A percentile compares a stretch with the other conserved stretches of the same genome.
phyloP scores from a whole-genome alignment of 148 eudicot species.

The Gaultheria prostrata region DNA sequence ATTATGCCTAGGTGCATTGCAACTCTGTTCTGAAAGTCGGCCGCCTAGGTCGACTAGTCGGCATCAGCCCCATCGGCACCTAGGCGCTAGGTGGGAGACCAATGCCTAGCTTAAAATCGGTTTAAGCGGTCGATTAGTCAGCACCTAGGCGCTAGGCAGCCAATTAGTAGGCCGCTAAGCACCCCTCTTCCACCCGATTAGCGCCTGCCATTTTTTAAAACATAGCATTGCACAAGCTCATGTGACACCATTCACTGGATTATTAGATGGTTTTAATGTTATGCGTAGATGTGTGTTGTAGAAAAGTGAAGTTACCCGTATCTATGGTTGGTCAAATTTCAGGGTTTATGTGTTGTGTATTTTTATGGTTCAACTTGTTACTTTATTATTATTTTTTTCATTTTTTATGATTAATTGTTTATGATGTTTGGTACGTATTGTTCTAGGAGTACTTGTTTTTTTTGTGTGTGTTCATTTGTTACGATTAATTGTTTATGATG shows the following conservation, averaged over 20 bases:
- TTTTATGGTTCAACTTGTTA: not conserved
- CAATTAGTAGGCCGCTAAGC: too few relatives aligned
- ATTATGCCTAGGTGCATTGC: conserved; percentile 2
- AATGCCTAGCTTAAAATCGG: too few relatives aligned
- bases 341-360: not conserved
- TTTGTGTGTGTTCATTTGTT: not conserved
- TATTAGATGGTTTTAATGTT: not conserved
- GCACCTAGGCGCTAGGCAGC: too few relatives aligned
- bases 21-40: too few relatives aligned
- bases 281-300: not conserved
- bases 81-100: too few relatives aligned
- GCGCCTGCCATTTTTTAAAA: too few relatives aligned
- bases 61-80: too few relatives aligned
- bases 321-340: not conserved
- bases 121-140: too few relatives aligned
- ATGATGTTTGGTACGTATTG: not conserved
- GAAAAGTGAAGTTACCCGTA: not conserved
- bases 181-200: too few relatives aligned
- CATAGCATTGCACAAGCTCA: not conserved
- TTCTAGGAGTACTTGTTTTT: too few relatives aligned
- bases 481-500: not conserved
- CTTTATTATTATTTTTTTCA: not conserved
- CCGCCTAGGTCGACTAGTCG: too few relatives aligned
- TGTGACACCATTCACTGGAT: conserved; percentile 6
- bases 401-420: not conserved